phyloP scores from a whole-genome alignment of 1,284 basidiomycete species.

The Moesziomyces globuligerus region DNA sequence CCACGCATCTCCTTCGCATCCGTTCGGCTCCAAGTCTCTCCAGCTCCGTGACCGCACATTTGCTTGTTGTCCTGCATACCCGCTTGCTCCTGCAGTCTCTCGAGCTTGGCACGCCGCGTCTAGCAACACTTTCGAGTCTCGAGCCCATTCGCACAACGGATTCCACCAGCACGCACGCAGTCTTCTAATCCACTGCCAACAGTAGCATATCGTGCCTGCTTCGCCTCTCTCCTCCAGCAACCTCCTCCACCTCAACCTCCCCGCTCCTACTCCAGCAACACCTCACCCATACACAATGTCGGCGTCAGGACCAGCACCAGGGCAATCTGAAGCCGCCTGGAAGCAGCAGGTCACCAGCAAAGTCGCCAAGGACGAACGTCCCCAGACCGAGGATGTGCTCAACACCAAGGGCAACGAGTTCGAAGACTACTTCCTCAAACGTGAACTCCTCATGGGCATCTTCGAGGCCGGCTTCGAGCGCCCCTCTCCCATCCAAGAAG shows the following conservation, averaged over 20 bases:
- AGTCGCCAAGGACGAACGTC: conserved; percentile 60
- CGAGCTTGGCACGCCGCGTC: not conserved
- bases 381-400: conserved; percentile 67
- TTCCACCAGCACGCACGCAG: too few relatives aligned
- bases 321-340: conserved; percentile 56
- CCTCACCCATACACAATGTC: conserved; percentile 41
- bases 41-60: not conserved
- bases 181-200: too few relatives aligned
- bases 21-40: not conserved
- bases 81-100: too few relatives aligned
- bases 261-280: not conserved
- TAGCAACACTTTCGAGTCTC: not conserved
- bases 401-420: conserved; percentile 67
- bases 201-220: too few relatives aligned
- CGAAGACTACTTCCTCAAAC: conserved; percentile 67
- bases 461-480: conserved; percentile 77
- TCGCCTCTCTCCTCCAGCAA: not conserved
- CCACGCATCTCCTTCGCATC: conserved; percentile 1
- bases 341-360: conserved; percentile 50
- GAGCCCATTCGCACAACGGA: not conserved
- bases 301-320: conserved; percentile 54
- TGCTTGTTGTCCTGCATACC: too few relatives aligned
- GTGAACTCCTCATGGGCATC: conserved; percentile 67
- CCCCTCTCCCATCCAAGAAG: conserved; percentile 98
- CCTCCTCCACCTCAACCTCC: conserved; percentile 4